A percentile compares a stretch with the other conserved stretches of the same genome.
Evolutionary conservation across 78 protist species (phyloP).

Genomic region (Emiliania huxleyi): DNA sequence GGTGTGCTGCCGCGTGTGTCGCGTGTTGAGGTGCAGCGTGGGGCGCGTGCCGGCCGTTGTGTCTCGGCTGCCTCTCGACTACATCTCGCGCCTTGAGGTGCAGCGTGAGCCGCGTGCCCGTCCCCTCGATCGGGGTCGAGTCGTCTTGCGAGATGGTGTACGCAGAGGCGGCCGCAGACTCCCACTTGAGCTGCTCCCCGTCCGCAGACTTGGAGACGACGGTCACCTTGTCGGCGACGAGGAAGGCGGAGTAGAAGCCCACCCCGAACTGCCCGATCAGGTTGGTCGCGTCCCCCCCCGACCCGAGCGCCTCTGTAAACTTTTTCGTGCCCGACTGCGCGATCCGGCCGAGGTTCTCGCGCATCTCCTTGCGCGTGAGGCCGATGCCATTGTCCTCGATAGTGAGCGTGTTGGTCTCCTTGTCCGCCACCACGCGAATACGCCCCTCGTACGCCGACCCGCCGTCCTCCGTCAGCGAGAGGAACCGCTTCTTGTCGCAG

Average conservation of each 20-base stretch:
- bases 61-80: no score
- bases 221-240: conserved; percentile 91
- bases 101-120: conserved; percentile 81
- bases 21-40: no score
- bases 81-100: conserved; percentile 80
- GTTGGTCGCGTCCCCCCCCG: not conserved
- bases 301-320: conserved; percentile 55
- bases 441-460: conserved; percentile 65
- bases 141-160: conserved; percentile 80
- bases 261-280: conserved; percentile 95
- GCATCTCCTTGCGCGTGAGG: conserved; percentile 90
- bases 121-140: conserved; percentile 64
- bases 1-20: no score
- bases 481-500: conserved; percentile 85
- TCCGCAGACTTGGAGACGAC: conserved; percentile 87
- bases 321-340: conserved; percentile 91
- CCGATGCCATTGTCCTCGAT: conserved; percentile 97
- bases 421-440: conserved; percentile 74
- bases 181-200: conserved; percentile 91
- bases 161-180: conserved; percentile 75
- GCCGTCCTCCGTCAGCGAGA: conserved; percentile 70
- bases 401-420: conserved; percentile 71
- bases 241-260: conserved; percentile 96
- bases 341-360: conserved; percentile 88
- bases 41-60: no score